Conservation (phyloP, 2,329 filamentous ascomycete genomes). For the Aspergillus thermomutatus region DNA sequence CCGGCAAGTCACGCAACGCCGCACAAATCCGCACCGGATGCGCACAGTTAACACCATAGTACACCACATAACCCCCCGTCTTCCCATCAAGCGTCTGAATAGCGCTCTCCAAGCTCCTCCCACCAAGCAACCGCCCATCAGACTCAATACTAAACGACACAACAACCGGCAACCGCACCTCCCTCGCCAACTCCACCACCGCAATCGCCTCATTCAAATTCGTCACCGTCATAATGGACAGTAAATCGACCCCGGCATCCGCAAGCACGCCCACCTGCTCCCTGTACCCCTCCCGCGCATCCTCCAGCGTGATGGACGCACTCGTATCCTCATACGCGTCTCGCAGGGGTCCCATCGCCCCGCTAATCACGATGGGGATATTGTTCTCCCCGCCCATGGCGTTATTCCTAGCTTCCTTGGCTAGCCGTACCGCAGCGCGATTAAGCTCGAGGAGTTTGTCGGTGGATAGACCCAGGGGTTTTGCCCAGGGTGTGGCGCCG, state of each 20-base stretch:
- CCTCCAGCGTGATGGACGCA: neutral
- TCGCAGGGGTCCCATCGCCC: constrained; percentile 2
- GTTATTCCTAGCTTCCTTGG: neutral
- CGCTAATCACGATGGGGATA: constrained; percentile 1
- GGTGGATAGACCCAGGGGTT: neutral
- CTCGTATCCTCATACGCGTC: constrained; percentile 6
- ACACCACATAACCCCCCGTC: neutral
- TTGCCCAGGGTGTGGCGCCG: constrained; percentile 8
- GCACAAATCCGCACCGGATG: constrained; percentile 1
- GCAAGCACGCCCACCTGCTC: constrained; percentile 2
- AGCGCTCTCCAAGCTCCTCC: neutral
- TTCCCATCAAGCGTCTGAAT: neutral
- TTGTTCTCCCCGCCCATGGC: neutral
- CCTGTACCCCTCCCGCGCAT: neutral
- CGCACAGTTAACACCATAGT: constrained; percentile 4
- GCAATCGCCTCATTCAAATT: constrained; percentile 6
- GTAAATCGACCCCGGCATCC: constrained; percentile 4
- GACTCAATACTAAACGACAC: constrained; percentile 4
- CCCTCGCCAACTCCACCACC: constrained; percentile 4
- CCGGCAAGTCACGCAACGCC: neutral
- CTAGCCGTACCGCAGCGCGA: neutral
- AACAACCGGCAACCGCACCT: constrained; percentile 1
- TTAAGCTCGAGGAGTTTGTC: neutral
- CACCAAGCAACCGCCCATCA: constrained; percentile 2
- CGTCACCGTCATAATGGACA: constrained; percentile 4